phyloP scores from a whole-genome alignment of 768 basidiomycete genomes.

The Tylopilus plumbeoviolaceoides region DNA sequence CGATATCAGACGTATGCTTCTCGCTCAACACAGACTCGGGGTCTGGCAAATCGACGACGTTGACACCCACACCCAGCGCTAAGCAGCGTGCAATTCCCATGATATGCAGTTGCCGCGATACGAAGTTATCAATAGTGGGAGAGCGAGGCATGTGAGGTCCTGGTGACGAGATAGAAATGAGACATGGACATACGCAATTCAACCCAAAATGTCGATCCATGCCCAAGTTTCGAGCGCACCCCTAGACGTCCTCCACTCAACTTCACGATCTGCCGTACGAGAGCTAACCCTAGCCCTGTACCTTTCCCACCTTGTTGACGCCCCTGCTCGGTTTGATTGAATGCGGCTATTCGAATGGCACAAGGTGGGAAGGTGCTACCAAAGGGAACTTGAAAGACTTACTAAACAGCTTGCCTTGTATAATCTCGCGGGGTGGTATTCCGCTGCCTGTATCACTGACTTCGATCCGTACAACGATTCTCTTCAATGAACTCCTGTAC shows the following conservation, averaged over 20 bases:
- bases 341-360: constrained; percentile 45
- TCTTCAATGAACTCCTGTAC: constrained; percentile 38
- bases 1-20: no score
- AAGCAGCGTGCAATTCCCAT: not conserved
- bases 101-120: constrained; percentile 3
- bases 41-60: no score
- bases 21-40: no score
- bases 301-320: constrained; percentile 70
- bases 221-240: constrained; percentile 55
- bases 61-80: no score
- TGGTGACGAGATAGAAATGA: constrained; percentile 11
- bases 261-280: constrained; percentile 77
- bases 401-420: constrained; percentile 70
- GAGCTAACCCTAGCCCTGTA: constrained; percentile 70
- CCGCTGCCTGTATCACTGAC: constrained; percentile 71
- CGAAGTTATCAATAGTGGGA: constrained; percentile 2
- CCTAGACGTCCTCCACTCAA: constrained; percentile 70
- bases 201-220: constrained; percentile 61
- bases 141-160: constrained; percentile 7
- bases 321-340: constrained; percentile 77
- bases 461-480: constrained; percentile 81
- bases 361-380: constrained; percentile 5
- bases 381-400: constrained; percentile 24
- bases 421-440: constrained; percentile 62
- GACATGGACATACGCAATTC: constrained; percentile 50